Evolutionary conservation across 139 green algal species (phyloP).

Genomic region (Haematococcus sp.): DNA sequence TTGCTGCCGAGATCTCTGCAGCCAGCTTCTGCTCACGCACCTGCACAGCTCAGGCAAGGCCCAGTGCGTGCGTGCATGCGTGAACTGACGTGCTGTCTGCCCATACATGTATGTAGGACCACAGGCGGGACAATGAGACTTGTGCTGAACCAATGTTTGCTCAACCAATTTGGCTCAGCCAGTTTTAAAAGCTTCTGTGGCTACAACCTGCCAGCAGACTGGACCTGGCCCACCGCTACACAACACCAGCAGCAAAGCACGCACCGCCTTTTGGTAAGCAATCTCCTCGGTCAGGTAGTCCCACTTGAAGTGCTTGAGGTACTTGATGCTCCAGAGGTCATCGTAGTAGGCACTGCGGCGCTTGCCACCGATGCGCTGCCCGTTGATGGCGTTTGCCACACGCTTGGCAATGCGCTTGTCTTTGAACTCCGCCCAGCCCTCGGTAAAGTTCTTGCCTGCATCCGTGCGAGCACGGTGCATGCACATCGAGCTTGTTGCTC

Average conservation of each 20-base stretch:
- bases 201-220: too few species aligned
- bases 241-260: slow-evolving; percentile 14
- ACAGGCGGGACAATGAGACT: too few species aligned
- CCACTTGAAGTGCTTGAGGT: slow-evolving; percentile 95
- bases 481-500: too few species aligned
- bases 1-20: slow-evolving; percentile 82
- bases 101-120: too few species aligned
- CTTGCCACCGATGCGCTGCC: slow-evolving; percentile 82
- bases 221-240: neutral
- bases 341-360: slow-evolving; percentile 77
- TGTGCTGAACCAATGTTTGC: too few species aligned
- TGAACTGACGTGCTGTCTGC: too few species aligned
- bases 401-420: slow-evolving; percentile 88
- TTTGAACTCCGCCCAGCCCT: slow-evolving; percentile 97
- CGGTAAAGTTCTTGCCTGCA: slow-evolving; percentile 89
- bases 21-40: slow-evolving; percentile 87
- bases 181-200: too few species aligned
- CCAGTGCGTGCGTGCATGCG: too few species aligned
- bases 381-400: slow-evolving; percentile 66
- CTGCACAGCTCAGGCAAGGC: slow-evolving; percentile 19
- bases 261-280: slow-evolving; percentile 58
- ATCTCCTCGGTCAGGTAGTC: slow-evolving; percentile 96
- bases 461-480: neutral
- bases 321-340: slow-evolving; percentile 95
- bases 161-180: too few species aligned